Evolutionary conservation across 2,329 filamentous ascomycete genomes (phyloP).

Genomic region (Ophiocordyceps polyrhachis-furcata): DNA sequence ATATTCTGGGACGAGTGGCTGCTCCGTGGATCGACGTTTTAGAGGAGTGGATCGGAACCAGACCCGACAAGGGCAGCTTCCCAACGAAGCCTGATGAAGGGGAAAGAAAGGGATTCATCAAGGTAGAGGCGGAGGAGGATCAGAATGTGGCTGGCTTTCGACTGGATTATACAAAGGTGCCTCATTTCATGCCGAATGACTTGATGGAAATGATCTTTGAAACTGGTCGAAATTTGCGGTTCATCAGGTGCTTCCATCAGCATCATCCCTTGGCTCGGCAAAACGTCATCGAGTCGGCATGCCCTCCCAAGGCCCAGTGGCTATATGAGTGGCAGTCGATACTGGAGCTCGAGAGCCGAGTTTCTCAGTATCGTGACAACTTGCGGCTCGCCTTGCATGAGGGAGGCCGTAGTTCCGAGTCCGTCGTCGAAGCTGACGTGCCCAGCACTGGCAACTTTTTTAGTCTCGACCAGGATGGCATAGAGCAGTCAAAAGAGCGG

Average conservation of each 20-base stretch:
- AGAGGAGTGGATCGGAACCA: conserved; percentile 58
- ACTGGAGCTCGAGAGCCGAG: conserved; percentile 40
- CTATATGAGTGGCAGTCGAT: conserved; percentile 56
- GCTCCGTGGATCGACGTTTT: conserved; percentile 48
- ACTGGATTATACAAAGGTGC: conserved; percentile 47
- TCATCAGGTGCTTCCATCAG: conserved; percentile 52
- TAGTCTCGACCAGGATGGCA: conserved; percentile 24
- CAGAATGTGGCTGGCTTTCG: conserved; percentile 43
- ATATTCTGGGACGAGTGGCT: conserved; percentile 45
- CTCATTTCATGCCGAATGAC: conserved; percentile 51
- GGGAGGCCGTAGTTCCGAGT: conserved; percentile 1
- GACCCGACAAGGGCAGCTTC: conserved; percentile 34
- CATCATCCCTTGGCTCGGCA: conserved; percentile 45
- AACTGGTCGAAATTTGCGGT: conserved; percentile 55
- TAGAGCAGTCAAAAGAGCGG: conserved; percentile 31
- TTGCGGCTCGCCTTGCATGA: conserved; percentile 9
- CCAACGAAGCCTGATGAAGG: conserved; percentile 27
- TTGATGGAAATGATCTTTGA: conserved; percentile 59
- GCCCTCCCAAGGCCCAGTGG: conserved; percentile 45
- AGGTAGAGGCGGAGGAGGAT: conserved; percentile 32
- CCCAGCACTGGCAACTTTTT: conserved; percentile 23
- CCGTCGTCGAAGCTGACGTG: conserved; percentile 1
- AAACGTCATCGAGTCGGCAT: conserved; percentile 23
- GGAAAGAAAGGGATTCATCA: conserved; percentile 38
- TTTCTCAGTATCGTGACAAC: conserved; percentile 18